These are phyloP conservation scores for Thecaphora thlaspeos DNA, from an alignment of 1,284 basidiomycete species.

Conservation along the genomic window DNA sequence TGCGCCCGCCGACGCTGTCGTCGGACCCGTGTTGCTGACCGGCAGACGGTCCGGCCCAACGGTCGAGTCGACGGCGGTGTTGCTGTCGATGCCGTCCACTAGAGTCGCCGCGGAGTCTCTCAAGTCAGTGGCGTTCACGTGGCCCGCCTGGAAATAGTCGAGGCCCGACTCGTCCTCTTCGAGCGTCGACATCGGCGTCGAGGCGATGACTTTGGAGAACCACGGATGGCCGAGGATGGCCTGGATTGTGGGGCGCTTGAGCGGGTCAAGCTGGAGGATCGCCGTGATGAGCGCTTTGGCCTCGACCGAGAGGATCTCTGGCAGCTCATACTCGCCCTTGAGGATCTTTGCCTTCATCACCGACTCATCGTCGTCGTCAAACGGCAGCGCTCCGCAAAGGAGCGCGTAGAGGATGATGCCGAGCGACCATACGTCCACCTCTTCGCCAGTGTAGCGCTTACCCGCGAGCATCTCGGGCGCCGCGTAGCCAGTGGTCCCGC, in stretches of 20 bases:
- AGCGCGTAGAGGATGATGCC: conserved; percentile 94
- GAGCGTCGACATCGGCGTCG: conserved; percentile 41
- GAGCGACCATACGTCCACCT: conserved; percentile 96
- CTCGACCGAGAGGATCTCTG: conserved; percentile 75
- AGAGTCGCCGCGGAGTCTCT: background rate
- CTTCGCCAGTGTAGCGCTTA: conserved; percentile 84
- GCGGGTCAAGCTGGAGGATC: conserved; percentile 77
- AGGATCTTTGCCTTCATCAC: conserved; percentile 86
- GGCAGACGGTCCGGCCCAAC: no score
- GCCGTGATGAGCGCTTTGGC: conserved; percentile 74
- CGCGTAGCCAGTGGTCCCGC: conserved; percentile 93
- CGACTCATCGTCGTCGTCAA: conserved; percentile 91
- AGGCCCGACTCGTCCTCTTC: conserved; percentile 23
- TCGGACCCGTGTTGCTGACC: no score
- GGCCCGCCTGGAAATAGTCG: conserved; percentile 7
- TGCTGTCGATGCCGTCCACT: no score
- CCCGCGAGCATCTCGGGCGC: conserved; percentile 91
- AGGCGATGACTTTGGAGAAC: conserved; percentile 64
- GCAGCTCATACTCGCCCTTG: conserved; percentile 83
- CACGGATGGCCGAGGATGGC: conserved; percentile 85
- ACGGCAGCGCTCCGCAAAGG: conserved; percentile 88
- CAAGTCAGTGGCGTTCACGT: background rate
- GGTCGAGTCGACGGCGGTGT: no score
- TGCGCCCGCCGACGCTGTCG: no score
- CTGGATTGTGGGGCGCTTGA: conserved; percentile 74